phyloP scores from a whole-genome alignment of 2,329 filamentous ascomycete species.

The Alternaria triticimaculans region DNA sequence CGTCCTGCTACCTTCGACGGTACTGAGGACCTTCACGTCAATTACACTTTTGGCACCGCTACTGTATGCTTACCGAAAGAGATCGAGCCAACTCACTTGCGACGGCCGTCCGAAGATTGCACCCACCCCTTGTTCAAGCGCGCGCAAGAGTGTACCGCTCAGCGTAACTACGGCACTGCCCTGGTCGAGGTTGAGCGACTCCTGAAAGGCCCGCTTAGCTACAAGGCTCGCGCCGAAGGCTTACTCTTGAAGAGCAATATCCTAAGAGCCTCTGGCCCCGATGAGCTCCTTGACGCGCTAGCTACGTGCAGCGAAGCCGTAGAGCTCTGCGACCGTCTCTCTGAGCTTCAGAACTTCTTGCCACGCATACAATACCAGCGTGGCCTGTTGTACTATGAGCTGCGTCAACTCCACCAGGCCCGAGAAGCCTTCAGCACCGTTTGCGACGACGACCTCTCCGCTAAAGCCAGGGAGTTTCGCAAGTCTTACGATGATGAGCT shows the following conservation, averaged over 20 bases:
- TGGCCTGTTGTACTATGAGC: slow-evolving; percentile 31
- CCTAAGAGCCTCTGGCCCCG: slow-evolving; percentile 27
- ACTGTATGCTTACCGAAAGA: slow-evolving; percentile 12
- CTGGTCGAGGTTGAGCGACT: slow-evolving; percentile 34
- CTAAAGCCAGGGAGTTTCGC: slow-evolving; percentile 17
- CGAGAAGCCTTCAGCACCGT: slow-evolving; percentile 26
- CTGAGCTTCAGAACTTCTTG: slow-evolving; percentile 27
- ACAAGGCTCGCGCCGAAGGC: slow-evolving; percentile 34
- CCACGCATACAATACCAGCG: slow-evolving; percentile 38
- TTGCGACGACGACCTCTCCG: slow-evolving; percentile 6
- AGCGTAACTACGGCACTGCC: slow-evolving; percentile 33
- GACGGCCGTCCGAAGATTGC: neutral
- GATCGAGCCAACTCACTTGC: neutral
- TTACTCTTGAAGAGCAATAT: slow-evolving; percentile 40
- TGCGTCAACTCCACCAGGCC: slow-evolving; percentile 31
- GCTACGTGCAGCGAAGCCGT: slow-evolving; percentile 43
- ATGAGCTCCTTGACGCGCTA: slow-evolving; percentile 36
- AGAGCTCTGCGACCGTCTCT: slow-evolving; percentile 32
- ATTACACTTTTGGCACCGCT: slow-evolving; percentile 21
- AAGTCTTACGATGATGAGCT: slow-evolving; percentile 31
- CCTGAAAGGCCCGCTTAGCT: slow-evolving; percentile 32
- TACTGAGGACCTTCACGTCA: neutral
- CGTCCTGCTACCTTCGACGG: slow-evolving; percentile 5
- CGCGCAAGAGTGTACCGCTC: slow-evolving; percentile 23
- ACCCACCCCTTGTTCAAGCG: slow-evolving; percentile 25